Evolutionary conservation across 345 rosid genomes (phyloP).

Genomic region (Acer yangbiense): DNA sequence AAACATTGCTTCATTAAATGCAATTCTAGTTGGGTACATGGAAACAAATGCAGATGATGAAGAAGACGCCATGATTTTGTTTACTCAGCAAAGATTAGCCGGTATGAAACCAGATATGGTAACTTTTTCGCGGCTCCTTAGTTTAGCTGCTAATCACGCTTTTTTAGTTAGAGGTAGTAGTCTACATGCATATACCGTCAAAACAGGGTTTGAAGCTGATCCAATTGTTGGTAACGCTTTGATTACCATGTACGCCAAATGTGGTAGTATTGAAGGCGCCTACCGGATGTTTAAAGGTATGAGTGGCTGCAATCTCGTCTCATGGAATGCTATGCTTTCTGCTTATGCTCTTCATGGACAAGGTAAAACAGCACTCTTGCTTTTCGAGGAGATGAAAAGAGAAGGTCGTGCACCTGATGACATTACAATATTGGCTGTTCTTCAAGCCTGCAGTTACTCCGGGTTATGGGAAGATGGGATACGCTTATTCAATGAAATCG

Average conservation of each 20-base stretch:
- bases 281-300: constrained; percentile 24
- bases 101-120: constrained; percentile 27
- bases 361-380: constrained; percentile 28
- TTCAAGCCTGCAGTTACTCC: constrained; percentile 39
- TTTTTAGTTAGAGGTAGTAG: constrained; percentile 31
- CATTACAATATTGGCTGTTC: constrained; percentile 29
- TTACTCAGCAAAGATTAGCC: constrained; percentile 24
- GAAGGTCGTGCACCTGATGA: constrained; percentile 27
- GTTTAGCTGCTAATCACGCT: constrained; percentile 31
- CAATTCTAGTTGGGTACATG: constrained; percentile 29
- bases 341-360: constrained; percentile 37
- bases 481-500: constrained; percentile 28
- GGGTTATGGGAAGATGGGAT: constrained; percentile 35
- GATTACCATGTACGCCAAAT: constrained; percentile 42
- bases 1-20: constrained; percentile 29
- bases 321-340: constrained; percentile 45
- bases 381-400: constrained; percentile 30
- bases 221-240: constrained; percentile 26
- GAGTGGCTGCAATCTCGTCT: constrained; percentile 24
- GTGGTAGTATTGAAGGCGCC: constrained; percentile 30
- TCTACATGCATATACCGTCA: constrained; percentile 33
- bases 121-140: constrained; percentile 35
- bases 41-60: constrained; percentile 20
- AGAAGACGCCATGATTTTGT: constrained; percentile 32
- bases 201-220: constrained; percentile 32